A percentile compares a stretch with the other conserved stretches of the same genome.
Evolutionary conservation across 306 rosid genomes (phyloP).

Genomic region (Ziziphus jujuba): DNA sequence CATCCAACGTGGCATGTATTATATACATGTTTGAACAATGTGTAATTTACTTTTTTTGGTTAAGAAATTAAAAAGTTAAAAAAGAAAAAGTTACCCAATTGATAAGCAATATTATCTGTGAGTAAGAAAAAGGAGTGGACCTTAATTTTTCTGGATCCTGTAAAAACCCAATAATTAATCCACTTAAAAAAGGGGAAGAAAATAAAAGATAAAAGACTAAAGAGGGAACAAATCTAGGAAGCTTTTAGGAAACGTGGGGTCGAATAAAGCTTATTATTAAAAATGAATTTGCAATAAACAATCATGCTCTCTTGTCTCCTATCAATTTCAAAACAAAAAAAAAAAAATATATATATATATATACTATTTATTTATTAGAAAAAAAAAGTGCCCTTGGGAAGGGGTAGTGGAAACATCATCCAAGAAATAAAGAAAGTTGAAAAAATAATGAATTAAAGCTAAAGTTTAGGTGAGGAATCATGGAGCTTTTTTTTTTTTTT

Average conservation of each 20-base stretch:
- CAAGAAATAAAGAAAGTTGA: not conserved
- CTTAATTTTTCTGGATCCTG: conserved; percentile 16
- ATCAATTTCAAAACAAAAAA: too few species aligned
- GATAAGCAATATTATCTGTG: not conserved
- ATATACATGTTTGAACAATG: too few species aligned
- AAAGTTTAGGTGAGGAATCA: conserved; percentile 12
- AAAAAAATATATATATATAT: too few species aligned
- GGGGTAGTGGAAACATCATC: conserved; percentile 35
- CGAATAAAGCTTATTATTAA: conserved; percentile 13
- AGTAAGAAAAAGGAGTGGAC: not conserved
- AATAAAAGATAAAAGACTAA: not conserved
- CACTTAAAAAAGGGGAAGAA: conserved; percentile 7
- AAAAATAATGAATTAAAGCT: not conserved
- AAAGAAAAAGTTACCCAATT: not conserved
- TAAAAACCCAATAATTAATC: conserved; percentile 18
- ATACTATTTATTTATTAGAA: not conserved
- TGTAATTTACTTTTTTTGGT: too few species aligned
- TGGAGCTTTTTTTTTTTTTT: not conserved
- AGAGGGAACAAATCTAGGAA: conserved; percentile 17
- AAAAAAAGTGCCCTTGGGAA: not conserved
- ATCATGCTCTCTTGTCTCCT: conserved; percentile 16
- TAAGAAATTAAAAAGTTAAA: too few species aligned
- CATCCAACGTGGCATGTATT: too few species aligned
- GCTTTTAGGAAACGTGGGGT: conserved; percentile 37
- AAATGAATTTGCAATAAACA: conserved; percentile 12